Percentiles rank a stretch among this genome's conserved stretches.
phyloP scores from a whole-genome alignment of 805 yeast genomes.

The Teunomyces tritomae region DNA sequence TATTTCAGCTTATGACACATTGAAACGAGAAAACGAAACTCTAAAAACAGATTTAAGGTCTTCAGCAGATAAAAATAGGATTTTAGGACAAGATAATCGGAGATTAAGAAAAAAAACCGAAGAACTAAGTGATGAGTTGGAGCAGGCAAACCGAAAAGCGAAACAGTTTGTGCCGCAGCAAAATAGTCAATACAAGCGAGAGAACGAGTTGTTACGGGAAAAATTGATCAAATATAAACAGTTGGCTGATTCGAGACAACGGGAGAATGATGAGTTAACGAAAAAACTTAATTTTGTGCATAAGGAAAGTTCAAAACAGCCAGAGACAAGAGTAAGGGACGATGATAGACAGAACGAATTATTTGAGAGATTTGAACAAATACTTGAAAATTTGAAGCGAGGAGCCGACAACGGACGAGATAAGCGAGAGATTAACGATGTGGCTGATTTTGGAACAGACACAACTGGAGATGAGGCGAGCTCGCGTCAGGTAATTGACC shows the following conservation, averaged over 20 bases:
- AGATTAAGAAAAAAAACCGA: neutral
- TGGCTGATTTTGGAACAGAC: neutral
- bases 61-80: neutral
- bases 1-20: conserved; percentile 11
- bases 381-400: conserved; percentile 6
- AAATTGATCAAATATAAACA: conserved; percentile 35
- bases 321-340: neutral
- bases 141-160: conserved; percentile 13
- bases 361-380: conserved; percentile 9
- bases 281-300: neutral
- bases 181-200: conserved; percentile 20
- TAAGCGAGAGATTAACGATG: neutral
- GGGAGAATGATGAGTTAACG: conserved; percentile 6
- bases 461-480: neutral
- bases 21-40: conserved; percentile 2
- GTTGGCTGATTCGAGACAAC: conserved; percentile 6
- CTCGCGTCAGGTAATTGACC: neutral
- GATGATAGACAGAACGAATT: neutral
- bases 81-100: conserved; percentile 3
- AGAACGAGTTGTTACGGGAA: conserved; percentile 29
- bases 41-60: neutral
- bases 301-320: neutral
- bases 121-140: conserved; percentile 6
- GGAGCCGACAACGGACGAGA: neutral
- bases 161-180: conserved; percentile 16